Evolutionary conservation across 495 filamentous ascomycete species (phyloP).

Genomic region (Xylaria castorea): DNA sequence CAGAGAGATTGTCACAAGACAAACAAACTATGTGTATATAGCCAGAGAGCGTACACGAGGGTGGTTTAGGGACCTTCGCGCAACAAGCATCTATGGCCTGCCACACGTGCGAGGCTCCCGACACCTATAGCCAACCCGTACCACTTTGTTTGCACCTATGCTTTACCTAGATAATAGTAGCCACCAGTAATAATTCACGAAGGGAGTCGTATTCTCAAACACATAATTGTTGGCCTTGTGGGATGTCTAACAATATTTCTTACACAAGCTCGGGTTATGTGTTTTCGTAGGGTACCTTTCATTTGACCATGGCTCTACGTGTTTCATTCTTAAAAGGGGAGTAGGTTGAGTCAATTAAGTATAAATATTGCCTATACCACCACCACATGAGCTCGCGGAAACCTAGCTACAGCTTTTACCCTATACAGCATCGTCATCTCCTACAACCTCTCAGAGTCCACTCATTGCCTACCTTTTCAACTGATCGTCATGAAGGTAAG

Average conservation of each 20-base stretch:
- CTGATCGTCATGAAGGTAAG: conserved; percentile 5
- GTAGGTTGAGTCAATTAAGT: not conserved
- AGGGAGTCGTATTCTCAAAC: not conserved
- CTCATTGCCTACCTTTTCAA: not conserved
- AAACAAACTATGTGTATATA: no score
- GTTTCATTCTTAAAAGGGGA: not conserved
- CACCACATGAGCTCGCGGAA: not conserved
- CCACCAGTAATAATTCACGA: not conserved
- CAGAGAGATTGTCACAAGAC: no score
- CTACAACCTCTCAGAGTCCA: not conserved
- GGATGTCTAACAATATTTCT: not conserved
- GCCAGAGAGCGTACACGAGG: no score
- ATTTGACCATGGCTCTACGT: not conserved
- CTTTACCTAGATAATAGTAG: not conserved
- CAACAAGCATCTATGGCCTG: no score
- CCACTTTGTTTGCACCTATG: not conserved
- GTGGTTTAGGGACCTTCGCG: no score
- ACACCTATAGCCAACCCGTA: not conserved
- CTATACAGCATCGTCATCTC: conserved; percentile 1
- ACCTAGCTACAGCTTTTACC: not conserved
- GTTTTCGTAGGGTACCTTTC: not conserved
- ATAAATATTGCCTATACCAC: conserved; percentile 10
- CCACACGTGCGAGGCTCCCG: no score
- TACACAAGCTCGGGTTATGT: not conserved
- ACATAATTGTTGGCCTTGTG: not conserved